Percentiles rank a stretch among this genome's conserved stretches.
Conservation (phyloP, 495 filamentous ascomycete species). For the Parathielavia appendiculata region DNA sequence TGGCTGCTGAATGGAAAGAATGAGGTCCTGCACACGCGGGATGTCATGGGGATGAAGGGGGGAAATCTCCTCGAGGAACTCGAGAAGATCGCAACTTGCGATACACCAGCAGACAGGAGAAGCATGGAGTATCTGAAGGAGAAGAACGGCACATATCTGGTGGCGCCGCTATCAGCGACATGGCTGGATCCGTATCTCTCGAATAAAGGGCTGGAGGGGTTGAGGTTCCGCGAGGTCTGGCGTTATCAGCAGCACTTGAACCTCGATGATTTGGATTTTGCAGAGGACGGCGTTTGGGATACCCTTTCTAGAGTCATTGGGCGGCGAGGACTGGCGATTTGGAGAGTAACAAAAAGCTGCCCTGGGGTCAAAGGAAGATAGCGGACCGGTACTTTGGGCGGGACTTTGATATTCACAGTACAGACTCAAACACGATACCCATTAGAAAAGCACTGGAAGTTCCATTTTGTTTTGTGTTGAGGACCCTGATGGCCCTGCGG, state of each 20-base stretch:
- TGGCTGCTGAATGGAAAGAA: constrained; percentile 83
- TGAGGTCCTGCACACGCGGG: constrained; percentile 59
- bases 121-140: constrained; percentile 48
- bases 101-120: constrained; percentile 45
- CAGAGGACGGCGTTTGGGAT: constrained; percentile 68
- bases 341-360: constrained; percentile 63
- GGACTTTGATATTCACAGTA: constrained; percentile 2
- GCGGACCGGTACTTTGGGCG: constrained; percentile 6
- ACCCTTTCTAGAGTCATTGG: constrained; percentile 75
- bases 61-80: constrained; percentile 56
- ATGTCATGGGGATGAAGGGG: constrained; percentile 77
- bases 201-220: constrained; percentile 43
- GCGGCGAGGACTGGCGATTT: constrained; percentile 71
- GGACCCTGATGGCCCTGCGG: constrained; percentile 40
- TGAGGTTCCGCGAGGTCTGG: constrained; percentile 65
- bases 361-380: constrained; percentile 13
- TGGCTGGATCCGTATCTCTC: constrained; percentile 61
- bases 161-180: constrained; percentile 65
- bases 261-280: constrained; percentile 90
- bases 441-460: too few relatives aligned
- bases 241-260: constrained; percentile 69
- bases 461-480: not conserved
- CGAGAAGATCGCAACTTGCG: constrained; percentile 54
- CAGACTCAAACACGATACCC: too few relatives aligned
- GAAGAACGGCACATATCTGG: constrained; percentile 55